Conservation (phyloP, 208 protist species). For the Blastocrithidia nonstop region DNA sequence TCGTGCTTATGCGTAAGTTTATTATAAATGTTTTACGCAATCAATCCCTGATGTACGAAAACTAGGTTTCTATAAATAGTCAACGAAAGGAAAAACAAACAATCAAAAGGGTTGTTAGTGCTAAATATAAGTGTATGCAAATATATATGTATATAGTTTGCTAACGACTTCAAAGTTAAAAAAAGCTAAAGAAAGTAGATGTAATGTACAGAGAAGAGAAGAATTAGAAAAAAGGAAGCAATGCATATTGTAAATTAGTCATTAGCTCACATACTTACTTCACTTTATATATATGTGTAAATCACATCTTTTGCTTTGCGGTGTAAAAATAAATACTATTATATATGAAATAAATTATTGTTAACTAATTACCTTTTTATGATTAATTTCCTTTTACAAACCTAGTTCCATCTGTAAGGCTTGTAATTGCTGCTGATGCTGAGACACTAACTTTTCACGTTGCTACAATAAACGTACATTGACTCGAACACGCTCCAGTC, state of each 20-base stretch:
- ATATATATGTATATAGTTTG: neutral
- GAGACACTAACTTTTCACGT: constrained; percentile 6
- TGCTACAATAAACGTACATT: constrained; percentile 15
- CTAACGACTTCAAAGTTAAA: neutral
- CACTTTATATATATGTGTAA: neutral
- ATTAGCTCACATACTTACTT: neutral
- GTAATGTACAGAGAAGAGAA: neutral
- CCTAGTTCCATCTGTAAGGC: constrained; percentile 23
- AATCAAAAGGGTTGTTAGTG: neutral
- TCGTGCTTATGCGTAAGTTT: no score
- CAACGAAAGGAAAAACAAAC: neutral
- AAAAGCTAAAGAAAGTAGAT: neutral
- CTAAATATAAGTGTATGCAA: neutral
- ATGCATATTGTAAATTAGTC: neutral
- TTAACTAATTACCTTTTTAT: no score
- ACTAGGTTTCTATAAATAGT: no score
- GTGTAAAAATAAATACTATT: neutral
- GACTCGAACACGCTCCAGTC: constrained; percentile 21
- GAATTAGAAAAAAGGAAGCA: neutral
- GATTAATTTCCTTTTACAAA: constrained; percentile 17
- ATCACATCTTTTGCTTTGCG: neutral
- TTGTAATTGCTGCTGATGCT: constrained; percentile 20
- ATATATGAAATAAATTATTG: neutral
- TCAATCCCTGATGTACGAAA: no score
- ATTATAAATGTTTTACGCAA: no score